Percentiles rank a stretch among this genome's conserved stretches.
Evolutionary conservation across 2,329 filamentous ascomycete species (phyloP).

Genomic region (Fusarium sp.): DNA sequence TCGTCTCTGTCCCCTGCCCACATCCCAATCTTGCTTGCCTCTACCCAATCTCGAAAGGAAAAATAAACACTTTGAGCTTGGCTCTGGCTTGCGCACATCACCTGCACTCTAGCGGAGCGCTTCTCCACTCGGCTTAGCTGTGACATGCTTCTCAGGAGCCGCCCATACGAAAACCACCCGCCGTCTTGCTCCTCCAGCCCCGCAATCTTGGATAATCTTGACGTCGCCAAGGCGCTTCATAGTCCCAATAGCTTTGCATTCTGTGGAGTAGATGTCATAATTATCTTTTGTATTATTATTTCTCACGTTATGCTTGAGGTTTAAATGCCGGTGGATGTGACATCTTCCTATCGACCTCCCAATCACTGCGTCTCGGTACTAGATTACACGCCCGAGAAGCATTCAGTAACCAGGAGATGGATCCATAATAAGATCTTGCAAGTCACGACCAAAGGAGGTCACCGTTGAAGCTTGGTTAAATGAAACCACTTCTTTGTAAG

Average conservation of each 20-base stretch:
- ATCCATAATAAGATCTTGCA: not conserved
- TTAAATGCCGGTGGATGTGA: not conserved
- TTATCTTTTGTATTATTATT: not conserved
- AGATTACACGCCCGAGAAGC: not conserved
- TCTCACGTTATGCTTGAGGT: not conserved
- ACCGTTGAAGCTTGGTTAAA: not conserved
- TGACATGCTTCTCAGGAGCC: conserved; percentile 6
- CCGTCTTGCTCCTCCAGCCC: conserved; percentile 8
- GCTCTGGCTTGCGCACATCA: conserved; percentile 13
- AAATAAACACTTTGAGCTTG: conserved; percentile 10
- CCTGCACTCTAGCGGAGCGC: conserved; percentile 27
- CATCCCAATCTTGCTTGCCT: conserved; percentile 5
- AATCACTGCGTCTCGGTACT: not conserved
- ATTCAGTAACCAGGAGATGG: not conserved
- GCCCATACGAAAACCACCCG: conserved; percentile 14
- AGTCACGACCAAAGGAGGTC: not conserved
- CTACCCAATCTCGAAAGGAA: not conserved
- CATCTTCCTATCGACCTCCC: not conserved
- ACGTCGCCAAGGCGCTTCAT: not conserved
- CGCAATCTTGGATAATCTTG: not conserved
- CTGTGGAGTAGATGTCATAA: not conserved
- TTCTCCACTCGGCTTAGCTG: conserved; percentile 14
- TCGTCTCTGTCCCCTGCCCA: not conserved
- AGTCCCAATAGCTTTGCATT: not conserved
- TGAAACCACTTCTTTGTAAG: not conserved